Conservation (phyloP, 2,329 filamentous ascomycete species). For the Alternaria triticimaculans region DNA sequence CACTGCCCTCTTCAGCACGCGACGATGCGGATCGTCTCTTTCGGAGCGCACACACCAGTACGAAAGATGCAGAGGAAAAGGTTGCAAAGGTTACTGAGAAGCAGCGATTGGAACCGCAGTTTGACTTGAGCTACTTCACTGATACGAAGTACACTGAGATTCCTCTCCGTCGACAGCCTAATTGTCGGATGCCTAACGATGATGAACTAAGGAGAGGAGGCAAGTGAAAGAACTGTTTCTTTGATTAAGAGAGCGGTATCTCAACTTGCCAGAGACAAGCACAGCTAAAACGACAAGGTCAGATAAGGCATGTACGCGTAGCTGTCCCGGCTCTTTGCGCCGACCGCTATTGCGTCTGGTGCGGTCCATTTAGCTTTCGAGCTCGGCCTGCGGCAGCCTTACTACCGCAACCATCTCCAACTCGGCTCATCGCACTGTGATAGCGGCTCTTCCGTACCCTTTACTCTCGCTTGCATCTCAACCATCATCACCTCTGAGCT, state of each 20-base stretch:
- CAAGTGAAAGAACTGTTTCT: not conserved
- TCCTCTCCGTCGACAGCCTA: not conserved
- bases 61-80: not conserved
- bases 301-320: not conserved
- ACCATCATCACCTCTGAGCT: not conserved
- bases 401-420: not conserved
- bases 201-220: not conserved
- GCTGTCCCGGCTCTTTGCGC: not conserved
- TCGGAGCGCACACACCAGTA: not conserved
- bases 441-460: not conserved
- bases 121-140: not conserved
- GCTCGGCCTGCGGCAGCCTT: not conserved
- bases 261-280: no score
- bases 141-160: not conserved
- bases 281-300: no score
- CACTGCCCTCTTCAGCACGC: not conserved
- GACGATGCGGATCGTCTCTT: slow-evolving; percentile 5
- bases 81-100: not conserved
- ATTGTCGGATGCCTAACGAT: not conserved
- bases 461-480: not conserved
- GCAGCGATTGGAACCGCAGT: not conserved
- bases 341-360: not conserved
- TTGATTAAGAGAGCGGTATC: no score
- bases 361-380: not conserved
- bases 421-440: not conserved